Conservation (phyloP, 495 filamentous ascomycete genomes). For the Podospora sp. region DNA sequence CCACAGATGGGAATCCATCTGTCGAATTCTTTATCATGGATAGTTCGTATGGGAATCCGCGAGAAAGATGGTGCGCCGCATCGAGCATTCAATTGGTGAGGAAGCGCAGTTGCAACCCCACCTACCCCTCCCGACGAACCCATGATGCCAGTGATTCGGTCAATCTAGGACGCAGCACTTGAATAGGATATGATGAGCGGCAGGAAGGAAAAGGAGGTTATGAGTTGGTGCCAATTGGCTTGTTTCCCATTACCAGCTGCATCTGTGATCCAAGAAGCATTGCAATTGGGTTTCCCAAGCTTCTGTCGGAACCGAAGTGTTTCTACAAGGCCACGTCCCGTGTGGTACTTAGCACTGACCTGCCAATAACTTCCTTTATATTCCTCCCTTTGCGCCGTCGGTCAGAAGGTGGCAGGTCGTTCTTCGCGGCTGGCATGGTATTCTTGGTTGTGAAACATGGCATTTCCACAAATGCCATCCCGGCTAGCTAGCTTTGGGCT, state of each 20-base stretch:
- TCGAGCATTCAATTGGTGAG: background rate
- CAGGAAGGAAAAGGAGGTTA: background rate
- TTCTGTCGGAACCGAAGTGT: background rate
- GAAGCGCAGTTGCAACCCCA: background rate
- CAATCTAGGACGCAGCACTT: background rate
- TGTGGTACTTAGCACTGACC: background rate
- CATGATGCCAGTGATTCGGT: background rate
- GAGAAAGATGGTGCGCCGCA: background rate
- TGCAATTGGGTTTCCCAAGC: background rate
- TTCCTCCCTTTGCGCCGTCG: background rate
- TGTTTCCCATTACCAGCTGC: background rate
- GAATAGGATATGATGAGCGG: background rate
- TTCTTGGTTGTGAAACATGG: conserved; percentile 32
- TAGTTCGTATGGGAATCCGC: background rate
- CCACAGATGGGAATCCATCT: background rate
- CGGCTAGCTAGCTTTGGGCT: background rate
- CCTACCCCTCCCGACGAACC: background rate
- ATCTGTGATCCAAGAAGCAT: no score
- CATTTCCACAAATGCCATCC: conserved; percentile 32
- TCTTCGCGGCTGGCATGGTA: conserved; percentile 16
- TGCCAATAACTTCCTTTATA: background rate
- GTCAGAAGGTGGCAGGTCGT: background rate
- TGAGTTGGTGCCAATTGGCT: background rate
- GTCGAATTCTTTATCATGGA: background rate
- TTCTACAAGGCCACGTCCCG: background rate